Base-by-base conservation (phyloP, 2,329 filamentous ascomycete species). In the Alternaria tenuissima region DNA sequence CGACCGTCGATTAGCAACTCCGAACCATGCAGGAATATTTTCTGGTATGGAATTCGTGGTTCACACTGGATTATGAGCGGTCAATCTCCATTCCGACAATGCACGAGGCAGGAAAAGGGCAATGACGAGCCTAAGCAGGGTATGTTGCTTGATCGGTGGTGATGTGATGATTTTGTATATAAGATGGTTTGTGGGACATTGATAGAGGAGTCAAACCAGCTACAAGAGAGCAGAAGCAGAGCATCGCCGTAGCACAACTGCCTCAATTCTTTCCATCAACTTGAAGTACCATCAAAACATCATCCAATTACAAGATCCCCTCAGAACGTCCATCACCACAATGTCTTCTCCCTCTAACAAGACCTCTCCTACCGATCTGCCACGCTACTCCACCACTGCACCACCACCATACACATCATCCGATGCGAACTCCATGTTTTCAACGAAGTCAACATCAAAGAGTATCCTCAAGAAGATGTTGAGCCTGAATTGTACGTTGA, bases 391-490 rank as follows among this genome's bases (percentile, higher is more conserved):
- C 16, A 46, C 39, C 5, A 46, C 55, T 16, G 41, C 62, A 11
- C 59, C 64, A 7, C 52, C 62, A 26, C 49, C 64, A n/a, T 67
- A 69, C 46, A 43, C 55, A 16, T 30, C 53, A 1, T 64, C 63
- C 24, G 59, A 65, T 20, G 34, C 49, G 1, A 56, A 58, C 5
- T 71, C 65, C 0, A 16, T 62, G 3, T 30, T 46, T 18, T 67
- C 62, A 12, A 59, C 22, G 30, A 62, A 61, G 5, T 66, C 62
- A 12, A 65, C 62, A 5, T 57, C 60, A 11, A 69, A 70, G 55
- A 67, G 61, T 18, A 58, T 64, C 20, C 51, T 72, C 7, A 22
- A 48, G 2, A 58, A 61, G 22, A 44, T 67, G 22, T 64, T 69
- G 54, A 49, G 42, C 24, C 46, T 58, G 7, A 66, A 63, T 22